These are phyloP conservation scores for Pisolithus sp. DNA, from an alignment of 768 basidiomycete genomes.

Conservation along the genomic window DNA sequence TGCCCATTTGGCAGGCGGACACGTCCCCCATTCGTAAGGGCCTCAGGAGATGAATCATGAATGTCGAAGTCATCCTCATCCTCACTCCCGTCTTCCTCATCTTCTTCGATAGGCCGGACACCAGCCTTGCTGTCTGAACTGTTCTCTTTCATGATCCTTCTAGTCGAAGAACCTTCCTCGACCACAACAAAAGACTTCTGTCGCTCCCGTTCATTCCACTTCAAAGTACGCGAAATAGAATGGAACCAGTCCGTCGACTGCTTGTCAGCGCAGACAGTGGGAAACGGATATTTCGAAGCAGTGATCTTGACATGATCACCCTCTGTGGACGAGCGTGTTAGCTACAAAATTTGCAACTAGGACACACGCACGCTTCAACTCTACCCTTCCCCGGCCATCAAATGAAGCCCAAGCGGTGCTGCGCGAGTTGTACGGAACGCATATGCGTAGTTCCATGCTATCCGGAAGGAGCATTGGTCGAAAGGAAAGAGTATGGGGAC, in stretches of 20 bases:
- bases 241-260: constrained; percentile 99
- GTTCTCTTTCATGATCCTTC: constrained; percentile 21
- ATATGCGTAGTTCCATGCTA: constrained; percentile 96
- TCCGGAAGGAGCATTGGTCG: constrained; percentile 98
- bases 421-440: constrained; percentile 97
- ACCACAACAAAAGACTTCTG: constrained; percentile 99
- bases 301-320: constrained; percentile 99
- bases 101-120: constrained; percentile 33
- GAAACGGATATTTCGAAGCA: constrained; percentile 96
- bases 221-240: constrained; percentile 90
- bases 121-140: background rate
- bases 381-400: constrained; percentile 93
- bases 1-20: constrained; percentile 13
- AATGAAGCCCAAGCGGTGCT: constrained; percentile 99
- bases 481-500: constrained; percentile 97
- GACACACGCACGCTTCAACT: constrained; percentile 75
- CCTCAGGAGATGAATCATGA: constrained; percentile 74
- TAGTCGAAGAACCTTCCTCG: constrained; percentile 69
- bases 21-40: constrained; percentile 15
- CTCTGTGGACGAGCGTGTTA: constrained; percentile 46
- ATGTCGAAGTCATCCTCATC: constrained; percentile 88
- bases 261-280: constrained; percentile 95
- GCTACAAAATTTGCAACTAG: background rate
- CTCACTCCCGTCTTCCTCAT: constrained; percentile 43
- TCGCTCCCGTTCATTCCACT: constrained; percentile 98